Base-by-base conservation (phyloP, 345 rosid species). In the Brassica napus region DNA sequence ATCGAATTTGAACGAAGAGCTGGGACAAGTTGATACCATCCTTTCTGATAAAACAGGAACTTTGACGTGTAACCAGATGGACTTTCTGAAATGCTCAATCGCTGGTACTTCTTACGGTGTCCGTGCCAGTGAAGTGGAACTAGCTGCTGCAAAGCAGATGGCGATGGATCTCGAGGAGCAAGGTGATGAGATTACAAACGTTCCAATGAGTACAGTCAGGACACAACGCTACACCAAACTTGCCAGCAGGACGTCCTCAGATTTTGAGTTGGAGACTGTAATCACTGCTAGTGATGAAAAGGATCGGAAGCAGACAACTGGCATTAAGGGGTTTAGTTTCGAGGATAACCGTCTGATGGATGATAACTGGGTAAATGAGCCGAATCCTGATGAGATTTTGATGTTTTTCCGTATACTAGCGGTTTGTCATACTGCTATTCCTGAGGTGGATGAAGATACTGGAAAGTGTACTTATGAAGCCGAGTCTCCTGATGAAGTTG, bases 1-100 rank as follows among this genome's bases (percentile, higher is more conserved):
- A 68, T 91, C 94, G 3, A 91, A 91, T 76, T 81, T 91, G 68
- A 91, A 89, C 68, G 92, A 89, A 82, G 97, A 91, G 77, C 84
- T 91, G 21, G 97, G 97, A 61, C 97, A 87, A 81, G 94, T 91
- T n/a, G 90, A 90, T 42, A 91, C 86, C 39, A 85, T 89, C 79
- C 81, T 91, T 14, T 86, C 94, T 0, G 97, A 89, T 85, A 91
- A 91, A 86, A 91, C 94, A 1, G 97, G 94, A 59, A 92, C 97
- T 21, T 81, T 91, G 88, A 91, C 97, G 12, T 86, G 97, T 77
- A 89, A 91, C 72, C 92, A 79, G 83, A 91, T 91, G 97, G 91
- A 89, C 34, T 89, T 91, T 61, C 73, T 83, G 82, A 91, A 89
- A 79, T 91, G 97, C 82, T 91, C 97, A 4, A 89, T 91, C 15